Conservation (phyloP, 2,329 filamentous ascomycete genomes). For the Trichoderma koningiopsis region DNA sequence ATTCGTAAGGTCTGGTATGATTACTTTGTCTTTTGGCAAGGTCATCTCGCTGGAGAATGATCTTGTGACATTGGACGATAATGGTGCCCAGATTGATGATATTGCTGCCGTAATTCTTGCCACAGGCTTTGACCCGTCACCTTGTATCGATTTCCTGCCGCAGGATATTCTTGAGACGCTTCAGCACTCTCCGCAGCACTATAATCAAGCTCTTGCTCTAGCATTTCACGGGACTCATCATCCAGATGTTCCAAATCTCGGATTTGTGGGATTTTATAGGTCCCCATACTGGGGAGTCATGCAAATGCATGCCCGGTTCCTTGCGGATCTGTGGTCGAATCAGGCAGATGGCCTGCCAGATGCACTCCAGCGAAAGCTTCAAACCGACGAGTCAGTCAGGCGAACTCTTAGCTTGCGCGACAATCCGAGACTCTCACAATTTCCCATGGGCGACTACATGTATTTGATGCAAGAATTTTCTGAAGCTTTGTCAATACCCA, state of each 20-base stretch:
- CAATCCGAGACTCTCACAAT: constrained; percentile 63
- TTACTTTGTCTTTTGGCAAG: constrained; percentile 55
- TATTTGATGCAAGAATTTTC: constrained; percentile 75
- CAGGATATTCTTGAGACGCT: constrained; percentile 57
- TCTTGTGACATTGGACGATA: constrained; percentile 39
- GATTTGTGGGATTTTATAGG: constrained; percentile 82
- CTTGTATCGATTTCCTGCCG: constrained; percentile 67
- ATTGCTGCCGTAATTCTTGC: constrained; percentile 71
- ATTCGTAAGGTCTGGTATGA: constrained; percentile 68
- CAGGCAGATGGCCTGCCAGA: constrained; percentile 31
- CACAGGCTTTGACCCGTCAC: constrained; percentile 70
- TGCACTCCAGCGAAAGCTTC: constrained; percentile 45
- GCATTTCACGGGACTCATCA: constrained; percentile 68
- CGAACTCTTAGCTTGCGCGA: constrained; percentile 54
- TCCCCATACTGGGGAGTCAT: constrained; percentile 85
- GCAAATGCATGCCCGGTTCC: constrained; percentile 78
- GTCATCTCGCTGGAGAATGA: constrained; percentile 40
- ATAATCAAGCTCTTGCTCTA: constrained; percentile 64
- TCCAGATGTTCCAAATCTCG: constrained; percentile 62
- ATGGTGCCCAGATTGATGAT: constrained; percentile 48
- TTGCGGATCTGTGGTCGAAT: constrained; percentile 61
- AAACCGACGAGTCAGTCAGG: constrained; percentile 47
- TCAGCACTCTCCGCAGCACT: constrained; percentile 56
- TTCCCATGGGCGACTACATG: constrained; percentile 81
- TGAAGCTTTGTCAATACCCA: constrained; percentile 56